These are phyloP conservation scores for Chondrostereum purpureum DNA, from an alignment of 1,284 basidiomycete species.

Conservation along the genomic window DNA sequence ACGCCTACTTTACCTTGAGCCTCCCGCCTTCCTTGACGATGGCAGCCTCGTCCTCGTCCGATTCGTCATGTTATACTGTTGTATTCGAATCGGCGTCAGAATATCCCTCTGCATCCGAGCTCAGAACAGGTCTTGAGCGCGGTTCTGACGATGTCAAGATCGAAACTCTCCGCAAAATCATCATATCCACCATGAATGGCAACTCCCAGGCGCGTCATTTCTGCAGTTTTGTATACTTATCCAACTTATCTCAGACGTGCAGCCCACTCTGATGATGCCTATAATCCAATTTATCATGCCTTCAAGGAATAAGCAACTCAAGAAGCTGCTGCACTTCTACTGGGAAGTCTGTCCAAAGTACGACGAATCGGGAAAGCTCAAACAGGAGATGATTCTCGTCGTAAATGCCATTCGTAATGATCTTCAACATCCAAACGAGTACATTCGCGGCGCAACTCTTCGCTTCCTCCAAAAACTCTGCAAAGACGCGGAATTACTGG, in stretches of 20 bases:
- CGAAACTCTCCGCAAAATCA: conserved; percentile 94
- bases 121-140: conserved; percentile 86
- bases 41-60: conserved; percentile 28
- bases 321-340: conserved; percentile 98
- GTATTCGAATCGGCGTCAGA: conserved; percentile 77
- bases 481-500: conserved; percentile 90
- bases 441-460: conserved; percentile 95
- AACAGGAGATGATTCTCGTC: conserved; percentile 99
- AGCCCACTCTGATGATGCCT: conserved; percentile 93
- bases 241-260: conserved; percentile 12
- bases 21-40: neutral
- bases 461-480: conserved; percentile 96
- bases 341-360: conserved; percentile 99
- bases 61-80: conserved; percentile 77
- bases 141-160: conserved; percentile 97
- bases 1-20: no score
- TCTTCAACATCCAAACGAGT: conserved; percentile 99
- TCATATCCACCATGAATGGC: conserved; percentile 93
- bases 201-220: conserved; percentile 62
- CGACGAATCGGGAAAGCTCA: conserved; percentile 94
- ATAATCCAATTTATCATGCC: conserved; percentile 98
- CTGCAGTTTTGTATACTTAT: conserved; percentile 2
- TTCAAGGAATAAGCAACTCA: conserved; percentile 92
- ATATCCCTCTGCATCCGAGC: conserved; percentile 76
- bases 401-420: conserved; percentile 99